Evolutionary conservation across 2,329 filamentous ascomycete genomes (phyloP).

Genomic region (Fusarium drepaniforme): DNA sequence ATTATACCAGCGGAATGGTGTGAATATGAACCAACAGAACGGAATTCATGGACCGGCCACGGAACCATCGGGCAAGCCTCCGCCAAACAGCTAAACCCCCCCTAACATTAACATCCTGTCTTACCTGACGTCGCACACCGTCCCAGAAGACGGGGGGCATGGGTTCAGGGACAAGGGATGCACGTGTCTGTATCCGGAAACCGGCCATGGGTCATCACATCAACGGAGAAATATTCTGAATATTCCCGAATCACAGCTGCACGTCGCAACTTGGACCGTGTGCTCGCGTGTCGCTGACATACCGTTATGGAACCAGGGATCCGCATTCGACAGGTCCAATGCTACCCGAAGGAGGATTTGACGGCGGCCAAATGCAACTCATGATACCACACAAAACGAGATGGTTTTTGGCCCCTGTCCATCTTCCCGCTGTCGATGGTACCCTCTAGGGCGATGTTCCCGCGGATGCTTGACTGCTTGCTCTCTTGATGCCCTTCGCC

Average conservation of each 20-base stretch:
- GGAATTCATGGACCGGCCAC: neutral
- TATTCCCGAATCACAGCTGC: slow-evolving; percentile 27
- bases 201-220: slow-evolving; percentile 12
- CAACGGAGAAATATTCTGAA: slow-evolving; percentile 17
- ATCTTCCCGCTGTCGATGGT: slow-evolving; percentile 15
- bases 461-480: neutral
- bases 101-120: slow-evolving; percentile 12
- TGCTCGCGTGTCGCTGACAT: slow-evolving; percentile 17
- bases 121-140: slow-evolving; percentile 8
- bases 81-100: slow-evolving; percentile 8
- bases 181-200: slow-evolving; percentile 36
- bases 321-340: slow-evolving; percentile 10
- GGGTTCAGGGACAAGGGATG: slow-evolving; percentile 28
- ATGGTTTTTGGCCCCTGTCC: slow-evolving; percentile 14
- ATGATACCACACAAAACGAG: slow-evolving; percentile 4
- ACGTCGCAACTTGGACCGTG: slow-evolving; percentile 10
- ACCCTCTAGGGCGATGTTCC: slow-evolving; percentile 8
- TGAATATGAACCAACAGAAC: neutral
- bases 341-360: slow-evolving; percentile 15
- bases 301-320: slow-evolving; percentile 14
- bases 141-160: slow-evolving; percentile 25
- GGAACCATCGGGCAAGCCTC: slow-evolving; percentile 9
- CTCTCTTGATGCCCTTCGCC: neutral
- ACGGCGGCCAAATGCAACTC: slow-evolving; percentile 13
- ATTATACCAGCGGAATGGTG: neutral